These are phyloP conservation scores for Naganishia albida DNA, from an alignment of 1,284 basidiomycete genomes.

Conservation along the genomic window DNA sequence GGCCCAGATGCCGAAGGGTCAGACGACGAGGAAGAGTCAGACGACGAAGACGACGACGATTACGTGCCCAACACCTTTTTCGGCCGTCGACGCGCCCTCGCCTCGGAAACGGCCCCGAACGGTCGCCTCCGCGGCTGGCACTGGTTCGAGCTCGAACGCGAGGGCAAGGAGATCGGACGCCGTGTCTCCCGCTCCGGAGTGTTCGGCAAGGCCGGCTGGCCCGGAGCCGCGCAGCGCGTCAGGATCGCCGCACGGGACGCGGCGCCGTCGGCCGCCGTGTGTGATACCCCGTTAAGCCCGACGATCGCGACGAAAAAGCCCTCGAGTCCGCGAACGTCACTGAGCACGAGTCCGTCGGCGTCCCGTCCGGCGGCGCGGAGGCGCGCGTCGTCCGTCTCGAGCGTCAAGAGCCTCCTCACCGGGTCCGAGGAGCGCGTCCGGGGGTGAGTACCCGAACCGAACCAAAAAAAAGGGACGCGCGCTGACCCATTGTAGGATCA, in stretches of 20 bases:
- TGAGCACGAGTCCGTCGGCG: neutral
- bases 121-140: conserved; percentile 36
- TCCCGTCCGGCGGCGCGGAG: neutral
- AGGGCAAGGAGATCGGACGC: conserved; percentile 71
- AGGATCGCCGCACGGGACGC: conserved; percentile 2
- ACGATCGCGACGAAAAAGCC: neutral
- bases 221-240: conserved; percentile 14
- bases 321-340: neutral
- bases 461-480: too few relatives aligned
- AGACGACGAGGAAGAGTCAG: conserved; percentile 3
- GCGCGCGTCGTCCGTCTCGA: conserved; percentile 7
- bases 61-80: conserved; percentile 37
- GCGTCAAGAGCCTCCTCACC: conserved; percentile 17
- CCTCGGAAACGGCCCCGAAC: conserved; percentile 27
- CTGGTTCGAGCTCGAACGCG: conserved; percentile 58
- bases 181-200: conserved; percentile 76
- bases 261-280: neutral
- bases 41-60: conserved; percentile 28
- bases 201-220: conserved; percentile 69
- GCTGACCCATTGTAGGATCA: conserved; percentile 22
- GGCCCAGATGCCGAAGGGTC: conserved; percentile 17
- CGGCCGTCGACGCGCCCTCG: neutral
- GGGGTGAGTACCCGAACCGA: neutral
- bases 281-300: neutral
- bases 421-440: conserved; percentile 21